Evolutionary conservation across 768 basidiomycete species (phyloP).

Genomic region (Leucocoprinus birnbaumii): DNA sequence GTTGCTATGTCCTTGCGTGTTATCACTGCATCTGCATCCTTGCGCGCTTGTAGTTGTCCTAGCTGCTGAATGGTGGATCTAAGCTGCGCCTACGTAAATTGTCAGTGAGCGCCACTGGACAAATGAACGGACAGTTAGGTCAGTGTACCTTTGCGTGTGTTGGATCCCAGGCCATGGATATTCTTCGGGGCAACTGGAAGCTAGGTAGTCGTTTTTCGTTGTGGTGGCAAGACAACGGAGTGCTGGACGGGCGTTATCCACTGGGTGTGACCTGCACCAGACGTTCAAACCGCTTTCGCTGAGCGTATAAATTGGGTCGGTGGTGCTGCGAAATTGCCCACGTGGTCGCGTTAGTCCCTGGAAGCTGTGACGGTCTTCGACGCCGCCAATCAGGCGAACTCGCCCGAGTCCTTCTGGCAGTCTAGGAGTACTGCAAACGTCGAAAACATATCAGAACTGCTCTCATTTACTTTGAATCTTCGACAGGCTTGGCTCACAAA

Average conservation of each 20-base stretch:
- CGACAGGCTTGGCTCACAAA: no score
- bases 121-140: background rate
- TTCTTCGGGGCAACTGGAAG: background rate
- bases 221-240: background rate
- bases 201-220: background rate
- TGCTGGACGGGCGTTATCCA: constrained; percentile 2
- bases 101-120: background rate
- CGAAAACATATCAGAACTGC: no score
- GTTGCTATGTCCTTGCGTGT: constrained; percentile 68
- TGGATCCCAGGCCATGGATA: constrained; percentile 29
- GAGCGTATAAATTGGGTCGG: no score
- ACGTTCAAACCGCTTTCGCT: background rate
- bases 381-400: no score
- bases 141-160: constrained; percentile 33
- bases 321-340: background rate
- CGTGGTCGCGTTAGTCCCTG: constrained; percentile 10
- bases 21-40: constrained; percentile 61
- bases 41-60: constrained; percentile 67
- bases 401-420: no score
- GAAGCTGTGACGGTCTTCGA: no score
- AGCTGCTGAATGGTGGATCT: constrained; percentile 61
- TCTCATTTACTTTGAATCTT: no score
- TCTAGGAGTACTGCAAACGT: no score
- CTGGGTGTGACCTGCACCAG: background rate
- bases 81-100: constrained; percentile 55